Evolutionary conservation across 129 eudicot genomes (phyloP).

Genomic region (Smallanthus sonchifolius): DNA sequence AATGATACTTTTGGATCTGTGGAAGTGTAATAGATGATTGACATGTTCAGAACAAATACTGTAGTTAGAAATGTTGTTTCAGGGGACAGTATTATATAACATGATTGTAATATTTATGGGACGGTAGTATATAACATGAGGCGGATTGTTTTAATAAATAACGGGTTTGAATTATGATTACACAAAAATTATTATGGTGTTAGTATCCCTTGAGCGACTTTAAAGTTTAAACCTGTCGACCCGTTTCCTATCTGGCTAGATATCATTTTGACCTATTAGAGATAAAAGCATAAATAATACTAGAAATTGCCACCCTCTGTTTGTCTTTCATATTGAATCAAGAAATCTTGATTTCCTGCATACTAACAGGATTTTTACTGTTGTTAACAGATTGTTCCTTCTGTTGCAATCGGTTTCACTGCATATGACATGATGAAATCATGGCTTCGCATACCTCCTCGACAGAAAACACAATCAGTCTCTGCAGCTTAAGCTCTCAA

Average conservation of each 20-base stretch:
- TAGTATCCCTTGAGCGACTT: neutral
- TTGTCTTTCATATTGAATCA: neutral
- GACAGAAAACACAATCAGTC: slow-evolving; percentile 51
- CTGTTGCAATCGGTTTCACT: slow-evolving; percentile 97
- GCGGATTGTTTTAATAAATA: neutral
- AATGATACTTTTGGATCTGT: neutral
- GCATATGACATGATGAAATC: slow-evolving; percentile 87
- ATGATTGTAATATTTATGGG: too few relatives aligned
- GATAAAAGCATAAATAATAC: neutral
- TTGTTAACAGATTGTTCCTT: slow-evolving; percentile 78
- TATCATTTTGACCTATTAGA: neutral
- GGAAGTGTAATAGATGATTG: neutral
- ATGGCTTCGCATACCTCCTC: slow-evolving; percentile 71
- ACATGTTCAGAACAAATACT: neutral
- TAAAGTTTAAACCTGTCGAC: neutral
- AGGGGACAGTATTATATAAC: neutral
- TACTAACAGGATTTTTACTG: neutral
- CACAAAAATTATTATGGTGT: neutral
- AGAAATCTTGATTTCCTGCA: neutral
- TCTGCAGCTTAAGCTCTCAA: slow-evolving; percentile 31
- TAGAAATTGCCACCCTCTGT: neutral
- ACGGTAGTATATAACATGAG: neutral
- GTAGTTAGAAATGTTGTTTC: neutral
- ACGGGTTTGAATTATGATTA: neutral
- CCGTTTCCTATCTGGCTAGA: neutral